Evolutionary conservation across 305 asterid genomes (phyloP).

Genomic region (Withania somnifera): DNA sequence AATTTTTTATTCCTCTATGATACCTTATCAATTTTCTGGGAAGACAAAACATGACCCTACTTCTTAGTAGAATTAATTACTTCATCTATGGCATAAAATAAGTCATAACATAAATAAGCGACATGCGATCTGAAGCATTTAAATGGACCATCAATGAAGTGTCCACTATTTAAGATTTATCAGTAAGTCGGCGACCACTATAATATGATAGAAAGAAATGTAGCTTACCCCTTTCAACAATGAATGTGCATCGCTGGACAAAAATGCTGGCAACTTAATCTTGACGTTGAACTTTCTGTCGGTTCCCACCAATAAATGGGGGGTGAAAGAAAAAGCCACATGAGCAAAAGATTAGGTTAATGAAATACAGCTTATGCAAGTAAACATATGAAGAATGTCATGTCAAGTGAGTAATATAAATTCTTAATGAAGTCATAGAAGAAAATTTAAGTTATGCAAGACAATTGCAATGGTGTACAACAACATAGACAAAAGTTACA

Average conservation of each 20-base stretch:
- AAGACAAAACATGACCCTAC: neutral
- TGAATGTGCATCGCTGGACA: slow-evolving; percentile 63
- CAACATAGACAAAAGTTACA: neutral
- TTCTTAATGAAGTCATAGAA: neutral
- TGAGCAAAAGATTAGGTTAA: neutral
- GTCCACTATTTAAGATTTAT: neutral
- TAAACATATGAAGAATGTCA: neutral
- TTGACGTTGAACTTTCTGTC: slow-evolving; percentile 64
- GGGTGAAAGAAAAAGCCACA: slow-evolving; percentile 45
- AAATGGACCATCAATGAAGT: neutral
- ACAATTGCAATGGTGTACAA: neutral
- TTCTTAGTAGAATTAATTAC: neutral
- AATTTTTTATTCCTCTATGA: too few relatives aligned
- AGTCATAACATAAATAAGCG: neutral
- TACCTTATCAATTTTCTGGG: neutral
- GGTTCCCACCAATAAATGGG: slow-evolving; percentile 49
- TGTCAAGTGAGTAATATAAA: neutral
- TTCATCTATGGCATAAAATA: neutral
- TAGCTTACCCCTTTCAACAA: slow-evolving; percentile 53
- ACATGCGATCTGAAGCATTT: neutral
- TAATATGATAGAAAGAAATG: neutral
- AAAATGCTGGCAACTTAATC: slow-evolving; percentile 52
- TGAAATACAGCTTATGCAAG: neutral
- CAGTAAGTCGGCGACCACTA: neutral
- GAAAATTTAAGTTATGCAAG: neutral